phyloP scores from a whole-genome alignment of 495 filamentous ascomycete species.

The Sordaria brevicollis region DNA sequence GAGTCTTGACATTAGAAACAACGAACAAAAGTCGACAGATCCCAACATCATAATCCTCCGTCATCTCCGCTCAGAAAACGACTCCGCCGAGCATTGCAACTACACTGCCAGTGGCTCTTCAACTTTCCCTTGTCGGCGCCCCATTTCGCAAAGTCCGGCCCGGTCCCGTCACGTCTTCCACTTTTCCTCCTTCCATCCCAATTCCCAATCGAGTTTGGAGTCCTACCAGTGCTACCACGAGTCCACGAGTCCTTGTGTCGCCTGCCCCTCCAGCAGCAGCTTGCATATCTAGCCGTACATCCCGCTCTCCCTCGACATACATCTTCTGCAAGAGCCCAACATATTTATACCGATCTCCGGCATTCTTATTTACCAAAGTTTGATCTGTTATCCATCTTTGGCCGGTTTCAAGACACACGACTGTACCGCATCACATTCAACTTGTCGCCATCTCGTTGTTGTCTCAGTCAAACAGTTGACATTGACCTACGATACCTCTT shows the following conservation, averaged over 20 bases:
- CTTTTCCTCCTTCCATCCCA: no score
- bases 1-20: neutral
- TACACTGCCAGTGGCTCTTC: neutral
- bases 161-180: neutral
- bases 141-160: neutral
- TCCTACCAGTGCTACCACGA: no score
- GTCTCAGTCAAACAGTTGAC: neutral
- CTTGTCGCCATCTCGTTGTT: neutral
- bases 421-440: neutral
- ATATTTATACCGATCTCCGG: neutral
- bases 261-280: neutral
- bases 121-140: neutral
- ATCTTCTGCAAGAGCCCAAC: neutral
- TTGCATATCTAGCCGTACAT: neutral
- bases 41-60: neutral
- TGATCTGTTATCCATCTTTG: neutral
- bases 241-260: neutral
- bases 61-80: neutral
- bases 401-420: neutral
- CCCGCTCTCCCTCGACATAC: neutral
- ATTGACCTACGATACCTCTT: neutral
- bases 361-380: neutral
- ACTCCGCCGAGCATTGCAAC: neutral
- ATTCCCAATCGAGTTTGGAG: neutral
- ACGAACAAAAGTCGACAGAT: neutral